Evolutionary conservation across 139 green algal genomes (phyloP).

Genomic region (Chlamydomonas sphaeroides): DNA sequence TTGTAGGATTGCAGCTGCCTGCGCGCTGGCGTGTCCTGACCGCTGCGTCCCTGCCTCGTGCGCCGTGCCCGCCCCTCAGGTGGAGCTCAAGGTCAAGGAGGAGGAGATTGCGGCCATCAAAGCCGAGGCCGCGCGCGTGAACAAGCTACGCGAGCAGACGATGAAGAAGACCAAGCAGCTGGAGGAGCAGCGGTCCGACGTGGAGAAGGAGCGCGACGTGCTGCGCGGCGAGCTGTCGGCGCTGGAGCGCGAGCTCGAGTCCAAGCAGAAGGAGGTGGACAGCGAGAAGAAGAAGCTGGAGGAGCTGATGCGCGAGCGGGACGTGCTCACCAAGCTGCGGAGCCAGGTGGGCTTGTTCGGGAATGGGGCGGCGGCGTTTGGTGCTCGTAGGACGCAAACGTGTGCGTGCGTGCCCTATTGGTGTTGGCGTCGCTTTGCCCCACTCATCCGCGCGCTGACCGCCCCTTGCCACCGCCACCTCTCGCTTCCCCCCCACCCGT

Average conservation of each 20-base stretch:
- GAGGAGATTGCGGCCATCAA: conserved; percentile 76
- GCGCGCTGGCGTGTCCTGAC: no score
- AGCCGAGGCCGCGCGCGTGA: conserved; percentile 73
- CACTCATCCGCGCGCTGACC: no score
- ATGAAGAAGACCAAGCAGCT: conserved; percentile 65
- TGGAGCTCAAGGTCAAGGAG: conserved; percentile 90
- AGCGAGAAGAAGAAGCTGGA: conserved; percentile 80
- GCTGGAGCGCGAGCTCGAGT: conserved; percentile 66
- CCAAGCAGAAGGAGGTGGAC: conserved; percentile 60
- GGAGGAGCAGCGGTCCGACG: conserved; percentile 50
- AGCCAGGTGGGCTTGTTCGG: conserved; percentile 63
- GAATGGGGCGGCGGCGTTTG: background rate
- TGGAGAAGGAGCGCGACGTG: conserved; percentile 71
- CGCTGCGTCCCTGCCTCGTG: no score
- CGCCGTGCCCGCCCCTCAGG: no score
- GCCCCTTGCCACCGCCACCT: no score
- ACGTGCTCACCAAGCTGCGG: conserved; percentile 91
- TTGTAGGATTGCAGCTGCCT: no score
- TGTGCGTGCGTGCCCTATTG: no score
- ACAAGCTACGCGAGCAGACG: conserved; percentile 74
- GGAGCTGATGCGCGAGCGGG: conserved; percentile 84
- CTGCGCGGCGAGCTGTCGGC: conserved; percentile 35
- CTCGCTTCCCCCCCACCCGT: background rate
- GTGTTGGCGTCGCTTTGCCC: no score
- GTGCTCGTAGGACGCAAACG: no score